Conservation (phyloP, 768 basidiomycete species). For the Leccinum boreale region DNA sequence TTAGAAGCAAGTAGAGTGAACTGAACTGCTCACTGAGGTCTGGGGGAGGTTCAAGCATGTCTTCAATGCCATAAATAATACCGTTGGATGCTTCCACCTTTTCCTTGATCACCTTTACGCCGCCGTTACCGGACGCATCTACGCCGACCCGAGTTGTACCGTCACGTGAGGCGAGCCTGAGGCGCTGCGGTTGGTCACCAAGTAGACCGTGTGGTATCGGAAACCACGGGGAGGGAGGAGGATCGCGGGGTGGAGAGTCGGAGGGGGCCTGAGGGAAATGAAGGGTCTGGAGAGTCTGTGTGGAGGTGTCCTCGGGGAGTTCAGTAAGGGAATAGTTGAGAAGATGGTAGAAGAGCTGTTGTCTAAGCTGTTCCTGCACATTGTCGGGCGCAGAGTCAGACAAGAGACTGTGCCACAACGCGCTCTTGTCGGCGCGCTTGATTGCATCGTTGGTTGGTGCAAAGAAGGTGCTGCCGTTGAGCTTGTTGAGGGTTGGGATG, state of each 20-base stretch:
- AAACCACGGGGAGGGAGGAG: slow-evolving; percentile 82
- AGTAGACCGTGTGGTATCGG: slow-evolving; percentile 80
- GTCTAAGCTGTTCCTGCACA: slow-evolving; percentile 76
- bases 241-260: slow-evolving; percentile 62
- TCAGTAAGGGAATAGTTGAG: slow-evolving; percentile 72
- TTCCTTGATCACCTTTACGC: slow-evolving; percentile 60
- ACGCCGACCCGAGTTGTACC: slow-evolving; percentile 60
- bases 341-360: slow-evolving; percentile 92
- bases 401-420: slow-evolving; percentile 32
- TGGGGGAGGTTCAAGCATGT: slow-evolving; percentile 71
- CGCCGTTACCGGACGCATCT: slow-evolving; percentile 77
- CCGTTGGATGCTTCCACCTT: slow-evolving; percentile 68
- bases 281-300: slow-evolving; percentile 52
- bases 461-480: slow-evolving; percentile 83
- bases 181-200: slow-evolving; percentile 75
- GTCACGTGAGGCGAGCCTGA: slow-evolving; percentile 58
- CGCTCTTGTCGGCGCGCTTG: slow-evolving; percentile 37
- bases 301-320: slow-evolving; percentile 39
- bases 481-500: slow-evolving; percentile 86
- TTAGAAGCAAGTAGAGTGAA: not conserved
- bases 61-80: slow-evolving; percentile 67
- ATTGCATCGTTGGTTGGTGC: slow-evolving; percentile 96
- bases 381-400: slow-evolving; percentile 60
- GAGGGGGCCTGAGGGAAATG: slow-evolving; percentile 59
- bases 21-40: slow-evolving; percentile 57